Evolutionary conservation across 345 rosid species (phyloP).

Genomic region (Pistacia atlantica): DNA sequence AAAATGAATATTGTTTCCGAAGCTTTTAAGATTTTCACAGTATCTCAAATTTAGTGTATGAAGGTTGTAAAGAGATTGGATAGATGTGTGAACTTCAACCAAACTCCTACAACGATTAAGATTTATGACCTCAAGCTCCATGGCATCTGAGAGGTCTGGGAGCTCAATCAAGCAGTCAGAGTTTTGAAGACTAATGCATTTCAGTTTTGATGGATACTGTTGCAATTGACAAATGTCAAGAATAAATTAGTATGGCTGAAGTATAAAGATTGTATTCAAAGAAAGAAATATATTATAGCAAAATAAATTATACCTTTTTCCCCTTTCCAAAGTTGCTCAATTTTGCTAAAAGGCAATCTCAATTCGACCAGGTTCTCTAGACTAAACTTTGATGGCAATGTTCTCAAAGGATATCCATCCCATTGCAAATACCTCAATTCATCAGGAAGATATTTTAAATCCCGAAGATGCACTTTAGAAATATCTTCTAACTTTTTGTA

Average conservation of each 20-base stretch:
- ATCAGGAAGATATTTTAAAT: too few relatives aligned
- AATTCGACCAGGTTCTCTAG: not conserved
- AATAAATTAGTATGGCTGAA: not conserved
- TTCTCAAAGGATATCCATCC: too few relatives aligned
- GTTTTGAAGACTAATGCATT: not conserved
- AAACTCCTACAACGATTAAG: not conserved
- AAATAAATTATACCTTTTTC: not conserved
- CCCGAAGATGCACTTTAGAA: too few relatives aligned
- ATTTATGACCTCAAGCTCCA: not conserved
- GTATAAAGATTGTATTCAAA: not conserved
- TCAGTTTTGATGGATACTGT: not conserved
- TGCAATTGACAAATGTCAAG: not conserved
- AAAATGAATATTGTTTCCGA: too few relatives aligned
- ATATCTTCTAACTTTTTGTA: too few relatives aligned
- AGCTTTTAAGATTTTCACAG: too few relatives aligned
- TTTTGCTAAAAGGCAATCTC: not conserved
- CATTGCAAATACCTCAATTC: too few relatives aligned
- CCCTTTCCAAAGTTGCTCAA: slow-evolving; percentile 5
- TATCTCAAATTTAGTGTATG: too few relatives aligned
- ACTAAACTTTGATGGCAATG: too few relatives aligned
- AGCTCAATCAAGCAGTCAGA: not conserved
- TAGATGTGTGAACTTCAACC: too few relatives aligned
- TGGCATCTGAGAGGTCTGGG: not conserved
- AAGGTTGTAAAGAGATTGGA: too few relatives aligned
- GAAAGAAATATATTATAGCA: not conserved